A percentile compares a stretch with the other conserved stretches of the same genome.
Evolutionary conservation across 768 basidiomycete genomes (phyloP).

Genomic region (Asterophora lycoperdoides): DNA sequence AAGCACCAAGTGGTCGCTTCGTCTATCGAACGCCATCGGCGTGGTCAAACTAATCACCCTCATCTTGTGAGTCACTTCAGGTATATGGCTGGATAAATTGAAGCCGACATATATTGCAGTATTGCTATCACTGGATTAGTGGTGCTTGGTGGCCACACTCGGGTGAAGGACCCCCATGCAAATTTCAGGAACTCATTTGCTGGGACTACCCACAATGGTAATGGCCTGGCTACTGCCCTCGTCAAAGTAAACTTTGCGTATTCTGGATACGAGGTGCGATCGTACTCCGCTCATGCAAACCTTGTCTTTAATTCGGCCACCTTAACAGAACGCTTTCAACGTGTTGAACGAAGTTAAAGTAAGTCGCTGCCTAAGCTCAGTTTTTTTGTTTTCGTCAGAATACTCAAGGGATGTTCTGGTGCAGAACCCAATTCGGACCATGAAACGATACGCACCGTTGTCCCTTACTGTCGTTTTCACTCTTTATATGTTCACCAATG

Average conservation of each 20-base stretch:
- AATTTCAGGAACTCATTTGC: conserved; percentile 58
- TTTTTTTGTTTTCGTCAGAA: too few species aligned
- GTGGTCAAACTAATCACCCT: conserved; percentile 30
- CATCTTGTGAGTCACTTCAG: conserved; percentile 22
- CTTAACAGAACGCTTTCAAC: conserved; percentile 39
- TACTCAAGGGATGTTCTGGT: too few species aligned
- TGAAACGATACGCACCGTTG: conserved; percentile 31
- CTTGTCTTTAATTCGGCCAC: too few species aligned
- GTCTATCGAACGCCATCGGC: conserved; percentile 31
- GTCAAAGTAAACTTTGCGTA: conserved; percentile 38
- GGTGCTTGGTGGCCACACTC: conserved; percentile 55
- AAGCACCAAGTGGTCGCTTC: conserved; percentile 36
- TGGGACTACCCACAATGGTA: conserved; percentile 47
- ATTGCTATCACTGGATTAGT: conserved; percentile 56
- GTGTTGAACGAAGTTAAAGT: conserved; percentile 41
- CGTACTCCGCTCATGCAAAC: neutral
- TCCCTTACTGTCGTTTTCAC: conserved; percentile 42
- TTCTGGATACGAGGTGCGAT: conserved; percentile 31
- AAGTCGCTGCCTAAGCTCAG: conserved; percentile 1
- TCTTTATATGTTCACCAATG: conserved; percentile 46
- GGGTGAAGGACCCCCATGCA: conserved; percentile 49
- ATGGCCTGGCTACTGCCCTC: conserved; percentile 37
- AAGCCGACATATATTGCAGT: conserved; percentile 12
- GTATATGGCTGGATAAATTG: too few species aligned
- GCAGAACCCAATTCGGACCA: too few species aligned